Percentiles rank a stretch among this genome's conserved stretches.
phyloP scores from a whole-genome alignment of 1,284 basidiomycete genomes.

The Uromyces viciae-fabae region DNA sequence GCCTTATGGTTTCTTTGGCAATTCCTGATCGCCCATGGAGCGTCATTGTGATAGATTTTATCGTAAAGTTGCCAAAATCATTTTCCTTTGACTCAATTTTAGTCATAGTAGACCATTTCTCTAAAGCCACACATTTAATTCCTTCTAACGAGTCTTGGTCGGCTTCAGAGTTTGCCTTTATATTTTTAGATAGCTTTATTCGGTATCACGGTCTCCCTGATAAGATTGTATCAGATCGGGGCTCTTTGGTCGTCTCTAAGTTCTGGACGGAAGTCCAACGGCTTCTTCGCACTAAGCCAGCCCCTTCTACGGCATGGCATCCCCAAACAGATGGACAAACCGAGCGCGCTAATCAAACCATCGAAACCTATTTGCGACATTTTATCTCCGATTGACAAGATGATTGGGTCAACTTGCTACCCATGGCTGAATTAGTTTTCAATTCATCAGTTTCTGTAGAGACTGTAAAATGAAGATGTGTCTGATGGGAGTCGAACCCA shows the following conservation, averaged over 20 bases:
- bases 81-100: slow-evolving; percentile 57
- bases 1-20: neutral
- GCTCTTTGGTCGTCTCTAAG: neutral
- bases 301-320: slow-evolving; percentile 20
- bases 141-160: neutral
- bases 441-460: slow-evolving; percentile 8
- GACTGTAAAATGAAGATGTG: too few species aligned
- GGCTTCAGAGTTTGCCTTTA: neutral
- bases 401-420: slow-evolving; percentile 38
- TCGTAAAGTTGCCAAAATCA: too few species aligned
- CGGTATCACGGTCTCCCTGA: too few species aligned
- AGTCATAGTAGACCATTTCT: slow-evolving; percentile 57
- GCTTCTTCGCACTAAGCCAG: neutral
- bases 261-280: neutral
- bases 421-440: slow-evolving; percentile 21
- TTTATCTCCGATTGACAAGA: slow-evolving; percentile 34
- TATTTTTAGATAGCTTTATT: neutral
- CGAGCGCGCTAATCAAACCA: slow-evolving; percentile 2
- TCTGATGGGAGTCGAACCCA: too few species aligned
- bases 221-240: too few species aligned
- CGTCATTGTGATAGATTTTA: neutral
- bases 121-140: slow-evolving; percentile 57
- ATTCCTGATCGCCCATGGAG: neutral
- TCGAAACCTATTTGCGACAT: slow-evolving; percentile 7
- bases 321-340: slow-evolving; percentile 38